Conservation (phyloP, 78 protist species). For the Speleostelium caveatum region DNA sequence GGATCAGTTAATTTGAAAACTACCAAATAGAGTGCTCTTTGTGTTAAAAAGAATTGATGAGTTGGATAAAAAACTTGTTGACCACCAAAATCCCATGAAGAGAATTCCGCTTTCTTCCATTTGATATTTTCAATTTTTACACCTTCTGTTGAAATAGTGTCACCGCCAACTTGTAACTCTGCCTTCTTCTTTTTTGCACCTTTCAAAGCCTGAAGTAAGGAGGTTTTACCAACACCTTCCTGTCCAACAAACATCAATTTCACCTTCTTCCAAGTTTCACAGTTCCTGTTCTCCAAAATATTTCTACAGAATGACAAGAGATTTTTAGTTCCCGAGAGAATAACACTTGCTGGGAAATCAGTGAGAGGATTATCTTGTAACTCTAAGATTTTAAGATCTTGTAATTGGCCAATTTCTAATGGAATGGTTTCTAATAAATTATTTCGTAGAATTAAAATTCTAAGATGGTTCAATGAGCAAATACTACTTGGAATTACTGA, state of each 20-base stretch:
- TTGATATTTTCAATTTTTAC: constrained; percentile 49
- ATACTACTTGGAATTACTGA: constrained; percentile 38
- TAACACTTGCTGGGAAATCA: constrained; percentile 45
- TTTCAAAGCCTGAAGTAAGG: constrained; percentile 35
- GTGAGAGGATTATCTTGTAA: constrained; percentile 57
- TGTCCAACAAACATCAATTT: constrained; percentile 78
- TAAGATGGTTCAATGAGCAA: constrained; percentile 8
- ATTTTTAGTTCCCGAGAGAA: constrained; percentile 46
- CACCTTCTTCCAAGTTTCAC: constrained; percentile 72
- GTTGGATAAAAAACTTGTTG: constrained; percentile 80
- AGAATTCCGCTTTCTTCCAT: constrained; percentile 47
- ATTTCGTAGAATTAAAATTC: constrained; percentile 55
- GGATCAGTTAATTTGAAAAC: constrained; percentile 60
- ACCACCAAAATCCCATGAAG: constrained; percentile 82
- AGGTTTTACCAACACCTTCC: constrained; percentile 80
- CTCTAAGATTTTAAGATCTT: constrained; percentile 57
- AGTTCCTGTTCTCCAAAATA: constrained; percentile 46
- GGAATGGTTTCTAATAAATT: constrained; percentile 57
- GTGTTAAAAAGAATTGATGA: constrained; percentile 78
- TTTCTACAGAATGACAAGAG: constrained; percentile 44
- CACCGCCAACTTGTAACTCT: constrained; percentile 63
- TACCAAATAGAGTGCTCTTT: constrained; percentile 66
- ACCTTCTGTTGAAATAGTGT: constrained; percentile 75
- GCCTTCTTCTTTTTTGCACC: constrained; percentile 61
- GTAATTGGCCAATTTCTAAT: constrained; percentile 46